A percentile compares a stretch with the other conserved stretches of the same genome.
These are phyloP conservation scores for Arabidopsis hybrid DNA, from an alignment of 441 rosid species.

Conservation along the genomic window DNA sequence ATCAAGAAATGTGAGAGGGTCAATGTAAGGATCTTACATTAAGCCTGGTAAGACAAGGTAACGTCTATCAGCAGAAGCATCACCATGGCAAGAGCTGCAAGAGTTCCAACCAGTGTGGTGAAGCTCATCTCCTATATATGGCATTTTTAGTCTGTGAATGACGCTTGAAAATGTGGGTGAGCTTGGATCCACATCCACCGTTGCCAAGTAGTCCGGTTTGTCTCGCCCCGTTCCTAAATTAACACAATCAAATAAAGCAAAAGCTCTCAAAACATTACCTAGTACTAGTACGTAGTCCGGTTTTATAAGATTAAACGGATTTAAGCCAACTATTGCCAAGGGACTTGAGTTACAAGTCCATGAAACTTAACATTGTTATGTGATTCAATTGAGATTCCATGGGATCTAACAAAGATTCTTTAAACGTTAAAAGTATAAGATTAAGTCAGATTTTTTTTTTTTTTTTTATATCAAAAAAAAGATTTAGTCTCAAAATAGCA, in stretches of 20 bases:
- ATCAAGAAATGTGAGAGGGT: background rate
- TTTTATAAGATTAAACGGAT: no score
- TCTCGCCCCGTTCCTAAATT: conserved; percentile 74
- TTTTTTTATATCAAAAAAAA: no score
- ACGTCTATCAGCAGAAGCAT: conserved; percentile 69
- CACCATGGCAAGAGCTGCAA: conserved; percentile 94
- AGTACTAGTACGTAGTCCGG: background rate
- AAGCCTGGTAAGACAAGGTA: conserved; percentile 77
- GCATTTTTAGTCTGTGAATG: conserved; percentile 78
- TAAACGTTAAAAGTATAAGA: no score
- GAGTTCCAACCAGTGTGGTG: conserved; percentile 97
- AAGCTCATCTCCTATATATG: conserved; percentile 81
- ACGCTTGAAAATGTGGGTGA: conserved; percentile 81
- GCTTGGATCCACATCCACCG: conserved; percentile 82
- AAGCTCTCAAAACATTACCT: background rate
- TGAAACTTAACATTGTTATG: no score
- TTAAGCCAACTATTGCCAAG: no score
- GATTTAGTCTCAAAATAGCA: no score
- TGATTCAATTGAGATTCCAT: no score
- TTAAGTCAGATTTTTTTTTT: no score
- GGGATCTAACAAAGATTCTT: no score
- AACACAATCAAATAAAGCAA: background rate
- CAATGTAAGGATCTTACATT: conserved; percentile 50
- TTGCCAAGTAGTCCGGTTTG: conserved; percentile 86
- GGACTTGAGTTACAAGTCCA: no score